A percentile compares a stretch with the other conserved stretches of the same genome.
These are phyloP conservation scores for Gossypium armourianum DNA, from an alignment of 441 rosid genomes.

Conservation along the genomic window DNA sequence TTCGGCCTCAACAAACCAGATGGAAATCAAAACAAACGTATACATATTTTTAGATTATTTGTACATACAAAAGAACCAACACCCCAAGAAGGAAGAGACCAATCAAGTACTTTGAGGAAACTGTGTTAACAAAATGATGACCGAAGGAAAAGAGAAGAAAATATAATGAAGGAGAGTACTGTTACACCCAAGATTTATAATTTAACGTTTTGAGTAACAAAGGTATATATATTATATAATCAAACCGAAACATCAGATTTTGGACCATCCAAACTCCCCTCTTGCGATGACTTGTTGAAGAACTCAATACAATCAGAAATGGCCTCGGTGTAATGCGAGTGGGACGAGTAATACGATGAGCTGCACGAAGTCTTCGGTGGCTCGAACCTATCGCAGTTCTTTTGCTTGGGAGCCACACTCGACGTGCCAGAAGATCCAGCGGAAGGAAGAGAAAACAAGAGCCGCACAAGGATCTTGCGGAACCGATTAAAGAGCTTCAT, in stretches of 20 bases:
- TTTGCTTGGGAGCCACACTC: slow-evolving; percentile 10
- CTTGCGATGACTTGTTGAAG: slow-evolving; percentile 68
- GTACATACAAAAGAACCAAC: no score
- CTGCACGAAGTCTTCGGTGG: slow-evolving; percentile 83
- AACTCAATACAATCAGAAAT: slow-evolving; percentile 87
- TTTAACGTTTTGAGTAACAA: background rate
- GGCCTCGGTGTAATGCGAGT: slow-evolving; percentile 62
- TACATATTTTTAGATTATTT: no score
- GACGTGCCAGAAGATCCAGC: slow-evolving; percentile 17
- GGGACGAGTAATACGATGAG: slow-evolving; percentile 74
- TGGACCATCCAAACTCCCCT: slow-evolving; percentile 31
- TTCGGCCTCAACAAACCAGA: no score
- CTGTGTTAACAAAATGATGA: background rate
- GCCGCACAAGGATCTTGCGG: slow-evolving; percentile 51
- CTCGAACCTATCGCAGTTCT: slow-evolving; percentile 40
- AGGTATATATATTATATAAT: background rate
- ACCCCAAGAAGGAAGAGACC: slow-evolving; percentile 4
- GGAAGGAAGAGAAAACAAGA: slow-evolving; percentile 47
- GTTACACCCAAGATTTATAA: background rate
- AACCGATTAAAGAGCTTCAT: slow-evolving; percentile 61
- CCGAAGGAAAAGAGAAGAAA: background rate
- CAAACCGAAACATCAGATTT: slow-evolving; percentile 35
- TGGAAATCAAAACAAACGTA: no score
- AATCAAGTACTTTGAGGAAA: background rate
- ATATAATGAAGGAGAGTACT: background rate